Conservation (phyloP, 2,329 filamentous ascomycete genomes). For the Exophiala xenobiotica region DNA sequence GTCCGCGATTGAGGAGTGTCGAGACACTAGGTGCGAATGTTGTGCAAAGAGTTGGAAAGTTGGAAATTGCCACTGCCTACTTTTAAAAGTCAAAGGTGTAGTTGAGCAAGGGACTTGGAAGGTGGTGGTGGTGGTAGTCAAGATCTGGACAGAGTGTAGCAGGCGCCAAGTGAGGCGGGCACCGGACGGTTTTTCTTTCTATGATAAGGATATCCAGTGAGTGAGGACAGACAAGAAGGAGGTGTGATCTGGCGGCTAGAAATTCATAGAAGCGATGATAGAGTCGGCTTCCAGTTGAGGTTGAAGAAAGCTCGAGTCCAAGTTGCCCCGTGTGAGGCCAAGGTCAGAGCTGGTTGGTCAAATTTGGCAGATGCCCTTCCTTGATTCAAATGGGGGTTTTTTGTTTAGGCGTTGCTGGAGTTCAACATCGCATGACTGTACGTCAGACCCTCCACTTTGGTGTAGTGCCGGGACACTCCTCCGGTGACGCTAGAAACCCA, state of each 20-base stretch:
- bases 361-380: background rate
- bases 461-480: background rate
- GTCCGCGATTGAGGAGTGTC: too few relatives aligned
- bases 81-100: too few relatives aligned
- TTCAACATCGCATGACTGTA: background rate
- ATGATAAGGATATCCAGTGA: too few relatives aligned
- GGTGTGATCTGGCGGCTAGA: background rate
- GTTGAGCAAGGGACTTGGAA: too few relatives aligned
- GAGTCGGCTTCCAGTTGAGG: background rate
- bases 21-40: too few relatives aligned
- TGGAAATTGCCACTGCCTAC: background rate
- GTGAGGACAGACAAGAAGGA: background rate
- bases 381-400: background rate
- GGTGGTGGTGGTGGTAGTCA: too few relatives aligned
- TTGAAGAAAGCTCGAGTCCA: background rate
- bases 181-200: too few relatives aligned
- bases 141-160: too few relatives aligned
- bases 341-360: background rate
- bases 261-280: background rate
- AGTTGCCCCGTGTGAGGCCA: background rate
- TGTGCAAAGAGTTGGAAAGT: background rate
- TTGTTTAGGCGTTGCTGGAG: background rate
- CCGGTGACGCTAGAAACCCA: too few relatives aligned
- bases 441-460: conserved; percentile 2
- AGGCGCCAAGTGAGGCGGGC: too few relatives aligned